Evolutionary conservation across 257 asterid genomes (phyloP).

Genomic region (Henckelia pumila): DNA sequence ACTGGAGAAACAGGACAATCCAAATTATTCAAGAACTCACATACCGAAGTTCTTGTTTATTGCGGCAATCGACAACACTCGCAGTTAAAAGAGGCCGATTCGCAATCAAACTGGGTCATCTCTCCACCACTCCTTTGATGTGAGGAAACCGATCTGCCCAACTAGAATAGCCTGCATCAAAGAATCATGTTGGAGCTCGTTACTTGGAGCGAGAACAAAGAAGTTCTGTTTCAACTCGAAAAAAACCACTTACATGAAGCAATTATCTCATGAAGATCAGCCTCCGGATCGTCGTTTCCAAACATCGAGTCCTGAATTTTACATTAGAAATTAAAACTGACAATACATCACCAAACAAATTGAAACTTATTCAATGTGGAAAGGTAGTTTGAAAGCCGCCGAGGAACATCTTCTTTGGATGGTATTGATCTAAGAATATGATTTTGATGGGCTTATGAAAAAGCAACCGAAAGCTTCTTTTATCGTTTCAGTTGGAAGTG

Average conservation of each 20-base stretch:
- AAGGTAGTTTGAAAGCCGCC: not conserved
- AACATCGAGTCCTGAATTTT: slow-evolving; percentile 39
- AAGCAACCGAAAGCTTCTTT: not conserved
- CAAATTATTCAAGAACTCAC: too few relatives aligned
- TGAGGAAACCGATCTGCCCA: slow-evolving; percentile 68
- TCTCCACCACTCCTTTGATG: slow-evolving; percentile 51
- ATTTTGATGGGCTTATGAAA: not conserved
- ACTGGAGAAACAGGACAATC: not conserved
- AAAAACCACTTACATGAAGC: slow-evolving; percentile 38
- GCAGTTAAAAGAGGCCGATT: not conserved
- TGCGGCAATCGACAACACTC: not conserved
- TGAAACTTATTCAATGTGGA: not conserved
- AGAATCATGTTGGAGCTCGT: not conserved
- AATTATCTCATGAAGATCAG: slow-evolving; percentile 70
- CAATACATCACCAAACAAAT: not conserved
- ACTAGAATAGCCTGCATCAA: slow-evolving; percentile 57
- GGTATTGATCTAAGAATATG: not conserved
- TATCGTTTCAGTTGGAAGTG: not conserved
- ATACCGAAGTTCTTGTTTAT: not conserved
- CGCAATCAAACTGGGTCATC: slow-evolving; percentile 22
- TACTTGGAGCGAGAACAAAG: not conserved
- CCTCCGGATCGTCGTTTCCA: slow-evolving; percentile 39
- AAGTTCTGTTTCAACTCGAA: not conserved
- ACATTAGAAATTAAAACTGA: slow-evolving; percentile 1
- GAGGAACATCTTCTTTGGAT: not conserved